Percentiles rank a stretch among this genome's conserved stretches.
phyloP scores from a whole-genome alignment of 495 filamentous ascomycete species.

The Parachaetomium inaequale region DNA sequence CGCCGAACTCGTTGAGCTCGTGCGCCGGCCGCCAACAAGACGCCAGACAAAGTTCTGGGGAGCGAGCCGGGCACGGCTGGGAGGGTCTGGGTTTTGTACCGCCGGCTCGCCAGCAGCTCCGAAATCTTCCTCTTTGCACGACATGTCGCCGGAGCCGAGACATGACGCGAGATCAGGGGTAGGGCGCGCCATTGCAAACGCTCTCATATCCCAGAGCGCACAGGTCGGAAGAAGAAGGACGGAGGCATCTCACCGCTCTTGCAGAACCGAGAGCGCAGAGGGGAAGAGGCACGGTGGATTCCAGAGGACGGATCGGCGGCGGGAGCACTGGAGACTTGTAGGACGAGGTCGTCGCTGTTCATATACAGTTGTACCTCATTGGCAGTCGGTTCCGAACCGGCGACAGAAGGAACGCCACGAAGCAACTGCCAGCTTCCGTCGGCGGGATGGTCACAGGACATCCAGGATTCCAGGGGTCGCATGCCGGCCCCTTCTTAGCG shows the following conservation, averaged over 20 bases:
- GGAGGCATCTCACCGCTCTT: slow-evolving; percentile 39
- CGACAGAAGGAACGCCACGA: slow-evolving; percentile 19
- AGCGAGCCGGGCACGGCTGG: slow-evolving; percentile 14
- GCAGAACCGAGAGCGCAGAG: neutral
- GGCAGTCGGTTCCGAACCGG: slow-evolving; percentile 13
- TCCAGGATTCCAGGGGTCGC: neutral
- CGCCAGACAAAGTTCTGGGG: slow-evolving; percentile 33
- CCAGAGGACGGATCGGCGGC: neutral
- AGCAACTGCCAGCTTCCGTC: neutral
- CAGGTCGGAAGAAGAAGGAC: slow-evolving; percentile 37
- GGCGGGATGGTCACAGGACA: slow-evolving; percentile 1
- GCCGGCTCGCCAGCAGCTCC: slow-evolving; percentile 4
- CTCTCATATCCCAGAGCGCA: slow-evolving; percentile 32
- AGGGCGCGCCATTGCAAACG: slow-evolving; percentile 25
- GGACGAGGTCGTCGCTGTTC: neutral
- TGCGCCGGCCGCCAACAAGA: slow-evolving; percentile 25
- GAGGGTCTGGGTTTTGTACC: slow-evolving; percentile 24
- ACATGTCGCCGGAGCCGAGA: slow-evolving; percentile 17
- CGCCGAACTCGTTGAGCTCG: slow-evolving; percentile 13
- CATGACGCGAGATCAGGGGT: slow-evolving; percentile 38
- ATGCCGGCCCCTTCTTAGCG: neutral
- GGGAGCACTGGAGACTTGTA: neutral
- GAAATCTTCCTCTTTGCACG: slow-evolving; percentile 24
- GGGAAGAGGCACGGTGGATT: neutral
- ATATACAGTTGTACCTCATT: slow-evolving; percentile 21